Evolutionary conservation across 1,139 yeast genomes (phyloP).

Genomic region (Ogataea hybrid): DNA sequence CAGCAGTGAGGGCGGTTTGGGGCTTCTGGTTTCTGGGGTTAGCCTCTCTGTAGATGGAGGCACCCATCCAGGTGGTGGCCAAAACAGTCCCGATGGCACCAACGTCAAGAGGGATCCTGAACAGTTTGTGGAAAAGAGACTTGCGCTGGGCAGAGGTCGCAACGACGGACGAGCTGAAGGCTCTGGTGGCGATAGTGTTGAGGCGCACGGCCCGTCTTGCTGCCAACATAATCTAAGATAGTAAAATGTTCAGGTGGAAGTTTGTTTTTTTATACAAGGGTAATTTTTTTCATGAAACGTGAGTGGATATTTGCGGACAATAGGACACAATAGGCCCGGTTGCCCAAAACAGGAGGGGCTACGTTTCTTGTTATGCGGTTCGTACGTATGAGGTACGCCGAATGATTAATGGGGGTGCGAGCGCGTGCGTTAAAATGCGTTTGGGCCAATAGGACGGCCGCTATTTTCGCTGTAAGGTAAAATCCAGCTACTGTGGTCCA

Average conservation of each 20-base stretch:
- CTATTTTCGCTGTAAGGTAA: neutral
- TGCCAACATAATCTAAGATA: slow-evolving; percentile 7
- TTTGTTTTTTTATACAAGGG: slow-evolving; percentile 3
- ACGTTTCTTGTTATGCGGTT: neutral
- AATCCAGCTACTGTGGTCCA: neutral
- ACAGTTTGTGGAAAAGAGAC: slow-evolving; percentile 21
- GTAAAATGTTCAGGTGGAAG: neutral
- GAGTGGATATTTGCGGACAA: slow-evolving; percentile 4
- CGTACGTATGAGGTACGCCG: neutral
- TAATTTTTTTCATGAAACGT: slow-evolving; percentile 7
- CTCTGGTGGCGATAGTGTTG: slow-evolving; percentile 15
- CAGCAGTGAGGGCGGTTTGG: slow-evolving; percentile 54
- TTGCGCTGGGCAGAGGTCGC: slow-evolving; percentile 18
- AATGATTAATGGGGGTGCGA: slow-evolving; percentile 5
- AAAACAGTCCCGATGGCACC: slow-evolving; percentile 26
- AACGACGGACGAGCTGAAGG: slow-evolving; percentile 19
- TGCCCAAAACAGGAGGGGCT: slow-evolving; percentile 4
- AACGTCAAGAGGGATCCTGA: slow-evolving; percentile 26
- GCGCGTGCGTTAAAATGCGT: neutral
- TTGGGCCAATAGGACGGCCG: neutral
- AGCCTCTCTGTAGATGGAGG: slow-evolving; percentile 52
- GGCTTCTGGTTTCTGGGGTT: slow-evolving; percentile 55
- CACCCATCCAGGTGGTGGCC: slow-evolving; percentile 36
- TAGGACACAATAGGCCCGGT: slow-evolving; percentile 4
- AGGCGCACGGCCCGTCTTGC: slow-evolving; percentile 11